Conservation (phyloP, 306 rosid genomes). For the Sophora flavescens region DNA sequence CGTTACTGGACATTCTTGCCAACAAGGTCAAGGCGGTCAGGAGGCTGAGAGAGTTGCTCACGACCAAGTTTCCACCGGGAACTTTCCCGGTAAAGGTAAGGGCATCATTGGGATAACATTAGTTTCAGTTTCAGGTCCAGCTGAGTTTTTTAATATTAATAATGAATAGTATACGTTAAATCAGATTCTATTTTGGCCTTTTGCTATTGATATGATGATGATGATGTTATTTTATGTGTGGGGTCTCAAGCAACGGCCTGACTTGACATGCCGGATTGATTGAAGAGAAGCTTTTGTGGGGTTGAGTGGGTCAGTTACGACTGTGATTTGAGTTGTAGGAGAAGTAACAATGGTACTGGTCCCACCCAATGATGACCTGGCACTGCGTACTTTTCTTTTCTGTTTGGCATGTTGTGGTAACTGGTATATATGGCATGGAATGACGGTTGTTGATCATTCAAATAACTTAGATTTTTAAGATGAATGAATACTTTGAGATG, state of each 20-base stretch:
- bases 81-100: conserved; percentile 94
- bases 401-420: background rate
- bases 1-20: conserved; percentile 87
- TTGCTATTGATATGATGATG: background rate
- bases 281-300: conserved; percentile 51
- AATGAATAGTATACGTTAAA: no score
- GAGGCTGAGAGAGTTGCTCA: conserved; percentile 91
- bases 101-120: conserved; percentile 29
- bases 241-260: conserved; percentile 37
- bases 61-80: conserved; percentile 95
- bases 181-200: conserved; percentile 19
- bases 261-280: conserved; percentile 2
- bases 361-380: conserved; percentile 34
- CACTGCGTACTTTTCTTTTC: background rate
- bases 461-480: background rate
- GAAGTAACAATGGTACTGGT: no score
- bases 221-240: conserved; percentile 39
- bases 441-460: conserved; percentile 17
- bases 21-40: conserved; percentile 94
- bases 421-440: no score
- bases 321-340: background rate
- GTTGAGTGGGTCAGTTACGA: conserved; percentile 47
- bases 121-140: background rate
- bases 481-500: conserved; percentile 28
- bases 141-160: background rate